These are phyloP conservation scores for Annulohypoxylon bovei DNA, from an alignment of 495 filamentous ascomycete genomes.

Conservation along the genomic window DNA sequence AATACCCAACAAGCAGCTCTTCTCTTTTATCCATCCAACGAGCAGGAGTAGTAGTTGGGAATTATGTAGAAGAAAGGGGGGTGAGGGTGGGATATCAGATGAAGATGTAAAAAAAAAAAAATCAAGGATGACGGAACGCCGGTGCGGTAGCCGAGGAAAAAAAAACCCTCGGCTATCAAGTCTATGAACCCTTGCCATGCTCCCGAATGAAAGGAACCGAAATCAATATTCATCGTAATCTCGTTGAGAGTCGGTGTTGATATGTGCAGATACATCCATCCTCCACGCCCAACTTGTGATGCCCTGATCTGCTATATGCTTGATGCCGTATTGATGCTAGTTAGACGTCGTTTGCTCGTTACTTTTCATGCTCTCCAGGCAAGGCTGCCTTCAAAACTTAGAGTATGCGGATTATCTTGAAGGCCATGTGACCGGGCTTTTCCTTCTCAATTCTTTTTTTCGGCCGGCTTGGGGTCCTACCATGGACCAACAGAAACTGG, in stretches of 20 bases:
- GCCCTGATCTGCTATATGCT: slow-evolving; percentile 11
- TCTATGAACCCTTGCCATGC: slow-evolving; percentile 40
- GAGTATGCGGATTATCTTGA: neutral
- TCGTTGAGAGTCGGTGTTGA: slow-evolving; percentile 31
- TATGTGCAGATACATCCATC: slow-evolving; percentile 36
- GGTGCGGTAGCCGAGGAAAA: slow-evolving; percentile 4
- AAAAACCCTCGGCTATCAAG: slow-evolving; percentile 18
- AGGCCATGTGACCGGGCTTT: neutral
- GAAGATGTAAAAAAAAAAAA: neutral
- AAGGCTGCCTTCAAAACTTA: neutral
- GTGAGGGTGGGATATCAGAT: slow-evolving; percentile 19
- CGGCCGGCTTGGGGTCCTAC: slow-evolving; percentile 48
- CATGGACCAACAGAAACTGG: slow-evolving; percentile 80
- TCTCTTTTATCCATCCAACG: neutral
- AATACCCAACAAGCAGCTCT: neutral
- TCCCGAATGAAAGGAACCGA: slow-evolving; percentile 22
- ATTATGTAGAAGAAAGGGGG: neutral
- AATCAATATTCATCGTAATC: slow-evolving; percentile 37
- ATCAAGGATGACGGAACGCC: slow-evolving; percentile 23
- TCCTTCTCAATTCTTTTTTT: neutral
- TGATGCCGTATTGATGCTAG: slow-evolving; percentile 23
- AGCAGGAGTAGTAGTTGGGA: neutral
- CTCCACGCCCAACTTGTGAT: slow-evolving; percentile 14
- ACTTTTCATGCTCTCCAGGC: slow-evolving; percentile 1
- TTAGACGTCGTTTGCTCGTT: slow-evolving; percentile 32